Conservation (phyloP, 1,284 basidiomycete species). For the Nidula niveotomentosa region DNA sequence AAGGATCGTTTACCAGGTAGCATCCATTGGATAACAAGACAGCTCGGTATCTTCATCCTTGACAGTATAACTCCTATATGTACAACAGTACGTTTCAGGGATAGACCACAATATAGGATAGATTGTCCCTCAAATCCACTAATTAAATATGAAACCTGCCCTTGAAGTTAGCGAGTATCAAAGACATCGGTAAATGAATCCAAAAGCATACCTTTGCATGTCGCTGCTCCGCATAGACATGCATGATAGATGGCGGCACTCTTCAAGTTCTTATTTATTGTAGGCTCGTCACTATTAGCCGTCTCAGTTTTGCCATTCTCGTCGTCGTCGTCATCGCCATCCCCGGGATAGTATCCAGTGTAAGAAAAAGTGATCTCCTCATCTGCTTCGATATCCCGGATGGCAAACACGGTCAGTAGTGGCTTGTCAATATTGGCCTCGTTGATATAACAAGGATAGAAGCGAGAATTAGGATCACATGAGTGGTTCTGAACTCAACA, state of each 20-base stretch:
- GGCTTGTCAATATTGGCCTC: slow-evolving; percentile 61
- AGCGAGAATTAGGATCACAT: slow-evolving; percentile 81
- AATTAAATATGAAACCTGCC: slow-evolving; percentile 15
- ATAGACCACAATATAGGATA: no score
- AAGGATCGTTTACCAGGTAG: no score
- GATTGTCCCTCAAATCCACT: background rate
- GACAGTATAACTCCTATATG: no score
- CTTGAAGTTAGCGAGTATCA: background rate
- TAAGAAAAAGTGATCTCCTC: slow-evolving; percentile 88
- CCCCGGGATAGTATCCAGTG: slow-evolving; percentile 43
- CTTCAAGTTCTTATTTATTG: slow-evolving; percentile 17
- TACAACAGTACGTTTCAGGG: no score
- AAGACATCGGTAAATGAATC: background rate
- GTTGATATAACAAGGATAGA: slow-evolving; percentile 73
- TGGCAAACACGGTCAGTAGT: slow-evolving; percentile 72
- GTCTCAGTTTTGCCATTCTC: slow-evolving; percentile 32
- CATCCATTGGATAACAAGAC: no score
- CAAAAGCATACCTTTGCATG: slow-evolving; percentile 39
- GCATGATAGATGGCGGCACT: slow-evolving; percentile 46
- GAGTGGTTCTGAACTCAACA: slow-evolving; percentile 71
- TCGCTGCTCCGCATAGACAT: slow-evolving; percentile 53
- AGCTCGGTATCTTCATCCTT: no score
- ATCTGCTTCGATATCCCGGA: slow-evolving; percentile 55
- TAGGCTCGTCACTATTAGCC: slow-evolving; percentile 29
- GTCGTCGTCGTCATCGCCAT: slow-evolving; percentile 38